These are phyloP conservation scores for Paracoccidioides brasiliensis DNA, from an alignment of 2,329 filamentous ascomycete species.

Conservation along the genomic window DNA sequence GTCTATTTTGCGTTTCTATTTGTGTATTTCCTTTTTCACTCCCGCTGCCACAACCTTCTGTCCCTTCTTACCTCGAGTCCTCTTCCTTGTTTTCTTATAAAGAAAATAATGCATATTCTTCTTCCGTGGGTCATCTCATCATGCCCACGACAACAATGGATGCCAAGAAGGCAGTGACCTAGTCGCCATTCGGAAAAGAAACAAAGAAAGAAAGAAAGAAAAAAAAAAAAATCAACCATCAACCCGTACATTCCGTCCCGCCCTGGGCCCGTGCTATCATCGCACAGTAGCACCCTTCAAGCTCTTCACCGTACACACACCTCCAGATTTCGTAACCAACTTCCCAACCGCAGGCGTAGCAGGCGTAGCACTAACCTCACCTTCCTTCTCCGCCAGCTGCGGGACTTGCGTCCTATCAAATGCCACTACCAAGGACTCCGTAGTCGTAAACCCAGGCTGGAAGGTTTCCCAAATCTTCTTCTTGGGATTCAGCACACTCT, in stretches of 20 bases:
- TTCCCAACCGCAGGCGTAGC: constrained; percentile 41
- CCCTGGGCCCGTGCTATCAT: constrained; percentile 34
- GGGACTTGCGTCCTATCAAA: constrained; percentile 73
- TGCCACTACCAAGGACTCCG: constrained; percentile 62
- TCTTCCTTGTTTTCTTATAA: not conserved
- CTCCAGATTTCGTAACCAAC: constrained; percentile 64
- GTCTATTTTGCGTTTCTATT: not conserved
- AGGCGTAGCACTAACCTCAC: constrained; percentile 38
- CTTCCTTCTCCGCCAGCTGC: constrained; percentile 50
- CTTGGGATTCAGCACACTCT: constrained; percentile 92
- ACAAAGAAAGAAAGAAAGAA: not conserved
- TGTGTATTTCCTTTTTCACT: not conserved
- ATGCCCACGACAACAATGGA: not conserved
- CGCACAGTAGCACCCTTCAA: constrained; percentile 71
- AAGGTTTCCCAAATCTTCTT: constrained; percentile 99
- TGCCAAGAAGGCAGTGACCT: not conserved
- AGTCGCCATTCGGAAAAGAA: not conserved
- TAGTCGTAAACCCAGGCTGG: constrained; percentile 92
- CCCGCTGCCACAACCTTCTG: too few relatives aligned
- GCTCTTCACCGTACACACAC: constrained; percentile 68
- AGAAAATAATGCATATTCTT: not conserved
- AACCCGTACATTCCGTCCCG: not conserved
- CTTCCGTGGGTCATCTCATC: not conserved
- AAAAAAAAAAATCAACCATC: not conserved
- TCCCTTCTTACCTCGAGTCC: too few relatives aligned